These are phyloP conservation scores for Beta lomatogona DNA, from an alignment of 179 eudicot genomes.

Conservation along the genomic window DNA sequence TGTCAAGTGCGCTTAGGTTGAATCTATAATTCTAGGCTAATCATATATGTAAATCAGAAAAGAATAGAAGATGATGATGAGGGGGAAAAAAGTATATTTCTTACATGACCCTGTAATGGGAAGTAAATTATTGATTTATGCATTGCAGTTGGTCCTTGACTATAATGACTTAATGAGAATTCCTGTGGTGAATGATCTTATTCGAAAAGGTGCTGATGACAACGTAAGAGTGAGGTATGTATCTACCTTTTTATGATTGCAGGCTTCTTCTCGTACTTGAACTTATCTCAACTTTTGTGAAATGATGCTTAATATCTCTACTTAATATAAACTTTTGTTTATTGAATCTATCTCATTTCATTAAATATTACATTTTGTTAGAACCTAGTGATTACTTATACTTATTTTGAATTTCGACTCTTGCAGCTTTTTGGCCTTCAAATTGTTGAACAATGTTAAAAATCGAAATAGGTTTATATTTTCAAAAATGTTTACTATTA, in stretches of 20 bases:
- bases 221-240: conserved; percentile 51
- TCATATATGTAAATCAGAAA: no score
- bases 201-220: conserved; percentile 31
- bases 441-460: not conserved
- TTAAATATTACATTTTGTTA: no score
- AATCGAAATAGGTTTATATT: no score
- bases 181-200: conserved; percentile 47
- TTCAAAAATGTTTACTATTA: no score
- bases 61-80: no score
- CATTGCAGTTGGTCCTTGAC: conserved; percentile 59
- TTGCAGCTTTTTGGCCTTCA: not conserved
- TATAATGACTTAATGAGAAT: conserved; percentile 57
- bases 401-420: not conserved
- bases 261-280: not conserved
- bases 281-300: not conserved
- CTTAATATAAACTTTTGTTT: not conserved
- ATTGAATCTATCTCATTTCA: not conserved
- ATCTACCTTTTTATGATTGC: not conserved
- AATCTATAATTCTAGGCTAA: not conserved
- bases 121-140: conserved; percentile 9
- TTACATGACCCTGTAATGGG: not conserved
- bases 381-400: not conserved
- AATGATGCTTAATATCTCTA: no score
- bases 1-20: not conserved
- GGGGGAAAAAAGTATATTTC: not conserved